Evolutionary conservation across 192 early-diverging fungal genomes (phyloP), one percentile per base, ranked within the genome.

Genomic region (Polychytrium aggregatum): DNA sequence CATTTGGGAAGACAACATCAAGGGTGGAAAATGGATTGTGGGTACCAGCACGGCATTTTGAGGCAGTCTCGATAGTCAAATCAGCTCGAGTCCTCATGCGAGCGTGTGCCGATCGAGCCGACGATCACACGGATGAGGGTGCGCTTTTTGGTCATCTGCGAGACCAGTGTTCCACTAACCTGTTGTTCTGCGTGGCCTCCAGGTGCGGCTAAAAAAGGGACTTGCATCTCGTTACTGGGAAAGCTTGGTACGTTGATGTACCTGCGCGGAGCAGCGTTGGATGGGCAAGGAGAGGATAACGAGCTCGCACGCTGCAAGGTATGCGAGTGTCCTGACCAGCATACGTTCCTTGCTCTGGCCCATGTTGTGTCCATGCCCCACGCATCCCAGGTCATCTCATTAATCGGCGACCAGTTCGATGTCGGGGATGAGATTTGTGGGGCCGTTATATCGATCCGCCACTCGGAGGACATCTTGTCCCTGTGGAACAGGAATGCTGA

Each of bases 1-100:
- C 36, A 84, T 92, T n/a, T 97, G 93, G 93, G 93, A 97, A 64
- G 82, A 96, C 28, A 90, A 92, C 52, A 72, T 86, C 38, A 78
- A 77, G 46, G 93, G 93, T 34, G 93, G 93, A 39, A 93, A 93
- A 55, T 97, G 93, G 93, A 97, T 93, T 60, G 63, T 70, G 22
- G 7, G 40, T 50, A n/a, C n/a, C n/a, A n/a, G n/a, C n/a, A n/a
- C n/a, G n/a, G n/a, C n/a, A n/a, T n/a, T n/a, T n/a, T n/a, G n/a
- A n/a, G n/a, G n/a, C n/a, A n/a, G n/a, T n/a, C n/a, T n/a, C n/a
- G n/a, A n/a, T n/a, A n/a, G n/a, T n/a, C n/a, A n/a, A n/a, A n/a
- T n/a, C n/a, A n/a, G n/a, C n/a, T n/a, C n/a, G n/a, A n/a, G n/a
- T n/a, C n/a, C n/a, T n/a, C n/a, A n/a, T n/a, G n/a, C n/a, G n/a